Base-by-base conservation (phyloP, 2,329 filamentous ascomycete genomes). In the Calonectria hawksworthii region DNA sequence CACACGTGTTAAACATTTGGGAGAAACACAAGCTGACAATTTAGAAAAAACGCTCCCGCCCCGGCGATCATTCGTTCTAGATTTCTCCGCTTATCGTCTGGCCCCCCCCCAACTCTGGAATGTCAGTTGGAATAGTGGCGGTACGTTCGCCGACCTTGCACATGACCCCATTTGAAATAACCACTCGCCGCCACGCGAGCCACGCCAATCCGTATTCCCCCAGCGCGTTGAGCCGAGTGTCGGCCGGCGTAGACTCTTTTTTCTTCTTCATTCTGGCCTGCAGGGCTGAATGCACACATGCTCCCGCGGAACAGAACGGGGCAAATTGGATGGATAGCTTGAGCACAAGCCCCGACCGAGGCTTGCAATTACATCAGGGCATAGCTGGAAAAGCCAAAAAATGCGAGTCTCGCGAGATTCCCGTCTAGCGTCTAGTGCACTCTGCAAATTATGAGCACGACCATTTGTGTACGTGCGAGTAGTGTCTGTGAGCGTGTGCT, bases 181-280 rank as follows among this genome's bases (percentile, higher is more conserved):
- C 56, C 56, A 63, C 61, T 32, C 30, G 61, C 61, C 61, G 61
- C 38, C 61, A 65, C 61, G 41, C 34, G 26, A 47, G 61, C 61
- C 61, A 44, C 38, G 26, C 18, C 59, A 47, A 47, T 47, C 59
- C 36, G 41, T 23, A n/a, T 47, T 4, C 28, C 11, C 26, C 56
- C 38, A 47, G 38, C 23, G 34, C 41, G 59, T 23, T 14, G 34
- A 13, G 18, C 30, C 10, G 8, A 32, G 54, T 10, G 21, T 16
- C 36, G 34, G 23, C 16, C 9, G 18, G 14, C 6, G 26, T 63
- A 28, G 23, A 21, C n/a, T 36, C 18, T 38, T 30, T 23, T 18
- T 41, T 9, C 23, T 23, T 32, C 16, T 34, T 56, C 52, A 16
- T 32, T 32, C 18, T 36, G 14, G 34, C 21, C 13, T 32, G 56